Evolutionary conservation across 2,329 filamentous ascomycete genomes (phyloP), one percentile per base, ranked within the genome.

Genomic region (Colletotrichum plurivorum): DNA sequence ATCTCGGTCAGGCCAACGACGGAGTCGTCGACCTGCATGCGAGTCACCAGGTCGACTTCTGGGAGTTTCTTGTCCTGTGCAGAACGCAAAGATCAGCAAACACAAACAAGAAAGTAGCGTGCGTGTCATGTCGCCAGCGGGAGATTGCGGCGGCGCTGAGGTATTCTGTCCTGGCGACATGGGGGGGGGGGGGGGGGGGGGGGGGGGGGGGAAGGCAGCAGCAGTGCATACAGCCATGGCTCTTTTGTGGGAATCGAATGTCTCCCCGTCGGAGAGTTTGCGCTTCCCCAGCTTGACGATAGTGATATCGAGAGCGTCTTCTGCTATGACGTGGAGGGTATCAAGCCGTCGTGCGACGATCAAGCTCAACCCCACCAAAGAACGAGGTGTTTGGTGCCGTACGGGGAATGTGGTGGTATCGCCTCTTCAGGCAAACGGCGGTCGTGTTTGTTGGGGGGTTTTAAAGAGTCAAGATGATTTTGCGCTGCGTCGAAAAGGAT

Each of bases 11-110:
- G 81, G 73, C 85, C 87, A 46, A 85, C 79, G 63, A 85, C 84
- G 43, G 88, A 87, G 72, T 89, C 85, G 80, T 91, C 89, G 73
- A 91, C 88, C 83, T 91, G 88, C 85, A 91, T 89, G 73, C 87
- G 83, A 75, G 88, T 90, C 75, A 88, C 87, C 73, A 90, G 85
- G 78, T 91, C 88, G 81, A 89, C 84, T 79, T 89, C 85, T 73
- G 85, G 81, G 75, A 87, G 85, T 76, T 85, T 88, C 71, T 82
- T 79, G 74, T 84, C 84, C 86, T 89, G 71, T 57, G 54, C 15
- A 16, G 27, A 64, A 57, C 54, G 60, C 49, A 52, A 53, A 31
- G 53, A 59, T 75, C 53, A 76, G 73, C 60, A 25, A 41, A 13
- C 10, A n/a, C 10, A 51, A 22, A 54, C 41, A 20, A 20, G 36